Base-by-base conservation (phyloP, 371 early-diverging fungal genomes). In the Actinomucor elegans region DNA sequence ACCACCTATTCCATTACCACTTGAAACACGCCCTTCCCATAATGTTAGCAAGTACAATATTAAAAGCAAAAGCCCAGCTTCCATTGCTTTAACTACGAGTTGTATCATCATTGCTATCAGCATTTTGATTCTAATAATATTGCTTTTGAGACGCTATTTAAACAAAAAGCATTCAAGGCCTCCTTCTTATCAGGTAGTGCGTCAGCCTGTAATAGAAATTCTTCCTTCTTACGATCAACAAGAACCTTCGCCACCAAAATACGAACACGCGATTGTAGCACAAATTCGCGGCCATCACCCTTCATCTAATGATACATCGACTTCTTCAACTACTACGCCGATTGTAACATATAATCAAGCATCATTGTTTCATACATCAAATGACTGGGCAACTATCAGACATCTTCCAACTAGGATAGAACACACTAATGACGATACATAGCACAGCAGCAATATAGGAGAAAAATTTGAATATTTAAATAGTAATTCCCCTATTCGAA, bases 241-340 rank as follows among this genome's bases (percentile, higher is more conserved):
- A 67, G 67, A 48, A 44, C 33, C 42, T 20, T 42, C 68, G 3
- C 66, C 66, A 14, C 71, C 74, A 23, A 70, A 70, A 48, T 73
- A 73, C 34, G 68, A 73, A 48, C 66, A 70, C 15, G 74, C 71
- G 14, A 70, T 73, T 38, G 74, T 73, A 24, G 67, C 68, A 24
- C 74, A 73, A 44, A 70, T 73, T 18, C 59, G 74, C 28, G 71
- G 47, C 32, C 32, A 41, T 12, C 43, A 32, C 26, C 34, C 52
- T 23, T 52, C 42, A 8, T 18, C 24, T 33, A n/a, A n/a, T n/a
- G n/a, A n/a, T n/a, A 17, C 42, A 31, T 29, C 43, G 14, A 12
- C 43, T 3, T 24, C 45, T 18, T 31, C 45, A 15, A 26, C 42
- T n/a, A 5, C 7, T n/a, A n/a, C n/a, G n/a, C n/a, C n/a, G n/a